Evolutionary conservation across 148 eudicot species (phyloP).

Genomic region (Salicornia ramosissima): DNA sequence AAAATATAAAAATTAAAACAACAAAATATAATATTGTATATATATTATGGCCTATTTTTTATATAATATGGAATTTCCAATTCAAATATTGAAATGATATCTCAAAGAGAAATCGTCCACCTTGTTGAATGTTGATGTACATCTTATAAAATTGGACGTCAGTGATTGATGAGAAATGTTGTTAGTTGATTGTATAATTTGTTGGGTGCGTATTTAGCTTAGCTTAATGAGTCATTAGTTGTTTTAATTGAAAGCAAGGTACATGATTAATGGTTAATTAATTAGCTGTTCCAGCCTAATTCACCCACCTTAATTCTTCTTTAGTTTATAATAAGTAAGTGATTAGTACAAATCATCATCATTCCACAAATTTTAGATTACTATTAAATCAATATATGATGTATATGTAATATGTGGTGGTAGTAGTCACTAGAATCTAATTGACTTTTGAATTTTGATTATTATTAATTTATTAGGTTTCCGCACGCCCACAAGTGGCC

Average conservation of each 20-base stretch:
- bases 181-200: too few species aligned
- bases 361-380: slow-evolving; percentile 2
- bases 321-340: not conserved
- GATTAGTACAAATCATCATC: slow-evolving; percentile 16
- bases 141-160: slow-evolving; percentile 3
- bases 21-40: too few species aligned
- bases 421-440: too few species aligned
- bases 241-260: not conserved
- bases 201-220: not conserved
- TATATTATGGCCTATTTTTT: too few species aligned
- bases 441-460: not conserved
- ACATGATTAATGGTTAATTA: not conserved
- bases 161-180: not conserved
- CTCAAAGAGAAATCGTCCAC: too few species aligned
- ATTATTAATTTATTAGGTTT: slow-evolving; percentile 15
- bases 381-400: not conserved
- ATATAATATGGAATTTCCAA: too few species aligned
- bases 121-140: too few species aligned
- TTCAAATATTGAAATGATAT: too few species aligned
- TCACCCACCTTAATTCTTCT: not conserved
- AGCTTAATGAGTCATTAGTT: not conserved
- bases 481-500: slow-evolving; percentile 6
- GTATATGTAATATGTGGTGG: not conserved
- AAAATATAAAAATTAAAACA: too few species aligned
- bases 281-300: slow-evolving; percentile 13